phyloP scores from a whole-genome alignment of 1,139 yeast species.

The Suhomyces anneliseae region DNA sequence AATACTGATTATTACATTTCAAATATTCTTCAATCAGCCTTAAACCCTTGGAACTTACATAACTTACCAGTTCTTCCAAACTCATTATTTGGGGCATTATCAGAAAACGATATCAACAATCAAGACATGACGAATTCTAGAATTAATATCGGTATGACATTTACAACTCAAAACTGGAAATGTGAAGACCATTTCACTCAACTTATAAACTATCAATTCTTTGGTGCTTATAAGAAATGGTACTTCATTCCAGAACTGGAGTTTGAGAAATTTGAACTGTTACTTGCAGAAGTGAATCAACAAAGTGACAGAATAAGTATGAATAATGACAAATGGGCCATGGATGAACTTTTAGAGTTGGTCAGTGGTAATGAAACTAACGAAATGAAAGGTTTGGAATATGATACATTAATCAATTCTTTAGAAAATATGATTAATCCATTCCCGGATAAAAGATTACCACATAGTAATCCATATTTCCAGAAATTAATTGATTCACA shows the following conservation, averaged over 20 bases:
- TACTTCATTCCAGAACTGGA: constrained; percentile 74
- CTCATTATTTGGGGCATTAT: constrained; percentile 47
- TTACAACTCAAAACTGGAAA: constrained; percentile 71
- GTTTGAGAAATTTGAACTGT: constrained; percentile 59
- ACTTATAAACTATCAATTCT: constrained; percentile 62
- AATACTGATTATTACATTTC: constrained; percentile 24
- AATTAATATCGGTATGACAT: constrained; percentile 58
- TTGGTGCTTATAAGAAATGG: constrained; percentile 76
- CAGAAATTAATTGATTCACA: constrained; percentile 25
- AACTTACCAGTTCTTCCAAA: constrained; percentile 60
- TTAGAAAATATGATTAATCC: constrained; percentile 34
- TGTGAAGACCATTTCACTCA: constrained; percentile 77
- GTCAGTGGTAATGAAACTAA: constrained; percentile 13
- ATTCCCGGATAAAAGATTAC: constrained; percentile 24
- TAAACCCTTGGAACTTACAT: constrained; percentile 70
- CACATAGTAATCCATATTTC: constrained; percentile 26
- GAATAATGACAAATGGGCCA: constrained; percentile 25
- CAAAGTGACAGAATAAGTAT: constrained; percentile 21
- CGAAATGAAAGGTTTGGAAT: constrained; percentile 15
- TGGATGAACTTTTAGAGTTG: constrained; percentile 18
- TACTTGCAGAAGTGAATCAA: constrained; percentile 25
- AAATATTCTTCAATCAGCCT: constrained; percentile 23
- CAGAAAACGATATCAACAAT: constrained; percentile 44
- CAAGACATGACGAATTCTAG: constrained; percentile 32
- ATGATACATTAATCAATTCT: constrained; percentile 28